A percentile compares a stretch with the other conserved stretches of the same genome.
Conservation (phyloP, 352 stramenopile species). For the Elongisporangium undulatum region DNA sequence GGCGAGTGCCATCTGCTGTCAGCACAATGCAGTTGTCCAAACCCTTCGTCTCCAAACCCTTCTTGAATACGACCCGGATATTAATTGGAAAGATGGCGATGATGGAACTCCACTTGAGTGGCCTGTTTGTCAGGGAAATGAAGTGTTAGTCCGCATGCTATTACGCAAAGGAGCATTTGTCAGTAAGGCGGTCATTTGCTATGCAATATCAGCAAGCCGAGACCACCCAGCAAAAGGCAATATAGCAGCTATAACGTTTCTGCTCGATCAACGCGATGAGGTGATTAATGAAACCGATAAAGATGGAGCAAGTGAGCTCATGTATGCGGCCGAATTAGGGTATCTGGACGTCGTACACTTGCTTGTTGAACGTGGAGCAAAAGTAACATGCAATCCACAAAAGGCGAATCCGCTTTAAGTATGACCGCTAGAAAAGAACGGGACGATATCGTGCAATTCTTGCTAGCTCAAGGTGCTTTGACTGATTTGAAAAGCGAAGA, state of each 20-base stretch:
- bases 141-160: background rate
- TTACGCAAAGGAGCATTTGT: background rate
- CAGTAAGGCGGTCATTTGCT: background rate
- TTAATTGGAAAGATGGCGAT: background rate
- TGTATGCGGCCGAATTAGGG: background rate
- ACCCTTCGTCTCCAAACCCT: background rate
- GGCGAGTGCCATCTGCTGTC: background rate
- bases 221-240: conserved; percentile 15
- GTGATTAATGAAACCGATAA: background rate
- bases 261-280: background rate
- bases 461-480: too few relatives aligned
- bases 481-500: too few relatives aligned
- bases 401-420: background rate
- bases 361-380: background rate
- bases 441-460: background rate
- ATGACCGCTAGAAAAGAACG: background rate
- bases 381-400: background rate
- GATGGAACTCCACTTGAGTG: background rate
- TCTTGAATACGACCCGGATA: background rate
- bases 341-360: background rate
- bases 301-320: background rate
- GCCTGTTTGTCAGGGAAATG: background rate
- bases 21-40: background rate
- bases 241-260: conserved; percentile 24
- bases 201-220: conserved; percentile 17